Evolutionary conservation across 176 grass and related monocot species (phyloP).

Genomic region (Oryza rufipogon): DNA sequence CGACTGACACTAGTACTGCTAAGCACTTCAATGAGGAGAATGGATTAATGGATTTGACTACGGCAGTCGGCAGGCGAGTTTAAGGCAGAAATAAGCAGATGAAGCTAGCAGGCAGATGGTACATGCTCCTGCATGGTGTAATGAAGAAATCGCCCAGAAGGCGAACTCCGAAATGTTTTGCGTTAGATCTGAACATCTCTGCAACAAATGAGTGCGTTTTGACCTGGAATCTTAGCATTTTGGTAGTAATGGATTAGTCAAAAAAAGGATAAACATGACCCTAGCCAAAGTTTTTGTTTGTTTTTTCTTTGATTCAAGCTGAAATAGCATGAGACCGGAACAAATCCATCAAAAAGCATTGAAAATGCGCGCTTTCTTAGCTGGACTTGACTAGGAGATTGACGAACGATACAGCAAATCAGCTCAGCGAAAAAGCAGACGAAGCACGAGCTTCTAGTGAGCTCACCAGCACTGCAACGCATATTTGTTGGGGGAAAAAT

Average conservation of each 20-base stretch:
- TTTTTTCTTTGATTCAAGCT: not conserved
- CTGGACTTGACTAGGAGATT: not conserved
- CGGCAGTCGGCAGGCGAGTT: not conserved
- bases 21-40: constrained; percentile 29
- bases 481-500: not conserved
- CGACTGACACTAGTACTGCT: constrained; percentile 5
- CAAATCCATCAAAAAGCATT: not conserved
- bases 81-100: constrained; percentile 1
- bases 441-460: not conserved
- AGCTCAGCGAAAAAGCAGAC: not conserved
- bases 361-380: not conserved
- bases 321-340: not conserved
- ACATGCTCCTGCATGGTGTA: not conserved
- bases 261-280: not conserved
- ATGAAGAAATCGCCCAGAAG: not conserved
- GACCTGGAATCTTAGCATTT: not conserved
- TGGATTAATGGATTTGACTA: constrained; percentile 27
- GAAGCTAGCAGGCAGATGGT: not conserved
- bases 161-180: not conserved
- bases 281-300: not conserved
- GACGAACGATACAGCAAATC: not conserved
- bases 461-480: not conserved
- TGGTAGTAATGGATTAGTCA: not conserved
- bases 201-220: not conserved
- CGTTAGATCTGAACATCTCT: constrained; percentile 17